Conservation (phyloP, 1,284 basidiomycete species). For the Waitea zeae region DNA sequence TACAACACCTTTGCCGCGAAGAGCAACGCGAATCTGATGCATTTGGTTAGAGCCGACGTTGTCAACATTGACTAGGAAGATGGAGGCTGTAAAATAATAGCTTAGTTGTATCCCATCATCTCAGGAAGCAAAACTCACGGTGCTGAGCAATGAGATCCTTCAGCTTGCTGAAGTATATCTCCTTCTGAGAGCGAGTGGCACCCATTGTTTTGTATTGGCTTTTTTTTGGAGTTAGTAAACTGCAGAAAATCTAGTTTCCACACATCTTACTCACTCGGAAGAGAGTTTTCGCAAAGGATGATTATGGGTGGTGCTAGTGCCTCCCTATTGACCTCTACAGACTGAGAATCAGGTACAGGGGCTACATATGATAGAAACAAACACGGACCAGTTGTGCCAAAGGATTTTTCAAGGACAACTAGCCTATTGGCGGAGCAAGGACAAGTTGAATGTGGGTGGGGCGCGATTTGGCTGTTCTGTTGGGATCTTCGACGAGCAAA, state of each 20-base stretch:
- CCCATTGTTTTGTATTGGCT: conserved; percentile 53
- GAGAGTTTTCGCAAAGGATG: too few species aligned
- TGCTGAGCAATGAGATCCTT: conserved; percentile 86
- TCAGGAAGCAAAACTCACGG: conserved; percentile 32
- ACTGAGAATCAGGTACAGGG: too few species aligned
- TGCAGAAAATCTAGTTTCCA: too few species aligned
- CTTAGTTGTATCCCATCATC: not conserved
- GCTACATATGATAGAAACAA: too few species aligned
- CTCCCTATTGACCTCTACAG: conserved; percentile 75
- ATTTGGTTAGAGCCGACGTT: conserved; percentile 99
- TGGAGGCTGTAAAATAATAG: conserved; percentile 47
- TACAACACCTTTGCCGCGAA: conserved; percentile 93
- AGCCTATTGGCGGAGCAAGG: too few species aligned
- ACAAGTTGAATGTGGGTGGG: too few species aligned
- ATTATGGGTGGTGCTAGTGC: too few species aligned
- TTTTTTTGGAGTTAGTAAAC: conserved; percentile 12
- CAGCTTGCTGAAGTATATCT: conserved; percentile 88
- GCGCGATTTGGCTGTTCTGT: too few species aligned
- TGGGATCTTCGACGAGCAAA: too few species aligned
- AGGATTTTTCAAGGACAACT: conserved; percentile 87
- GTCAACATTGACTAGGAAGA: conserved; percentile 99
- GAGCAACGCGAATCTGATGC: conserved; percentile 95
- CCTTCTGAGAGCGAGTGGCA: conserved; percentile 81
- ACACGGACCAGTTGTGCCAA: conserved; percentile 43
- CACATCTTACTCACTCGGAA: too few species aligned